Evolutionary conservation across 73 alveolate species (phyloP).

Genomic region (Uronychia setigera): DNA sequence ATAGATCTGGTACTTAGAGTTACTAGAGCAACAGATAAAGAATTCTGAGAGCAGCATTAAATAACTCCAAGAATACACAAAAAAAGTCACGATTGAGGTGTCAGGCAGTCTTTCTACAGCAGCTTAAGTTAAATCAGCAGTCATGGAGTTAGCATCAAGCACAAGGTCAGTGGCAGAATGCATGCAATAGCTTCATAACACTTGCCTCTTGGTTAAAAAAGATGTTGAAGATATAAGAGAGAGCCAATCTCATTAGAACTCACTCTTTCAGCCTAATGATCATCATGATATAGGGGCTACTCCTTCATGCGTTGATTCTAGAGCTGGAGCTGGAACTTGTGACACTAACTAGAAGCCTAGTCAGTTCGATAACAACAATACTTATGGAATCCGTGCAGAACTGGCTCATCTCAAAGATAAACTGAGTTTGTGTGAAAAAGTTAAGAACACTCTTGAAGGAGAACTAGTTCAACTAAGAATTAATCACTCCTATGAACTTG

Average conservation of each 20-base stretch:
- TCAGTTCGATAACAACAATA: too few relatives aligned
- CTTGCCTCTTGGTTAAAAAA: constrained; percentile 6
- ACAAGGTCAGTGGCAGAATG: constrained; percentile 57
- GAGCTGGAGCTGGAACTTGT: too few relatives aligned
- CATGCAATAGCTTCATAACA: constrained; percentile 9
- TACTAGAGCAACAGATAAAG: constrained; percentile 51
- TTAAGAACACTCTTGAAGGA: constrained; percentile 40
- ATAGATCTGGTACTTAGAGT: constrained; percentile 69
- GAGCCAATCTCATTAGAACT: background rate
- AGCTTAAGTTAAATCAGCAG: constrained; percentile 63
- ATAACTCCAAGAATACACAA: constrained; percentile 46
- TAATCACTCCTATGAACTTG: constrained; percentile 29
- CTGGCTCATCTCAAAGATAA: constrained; percentile 19
- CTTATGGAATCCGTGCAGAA: too few relatives aligned
- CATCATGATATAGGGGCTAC: background rate
- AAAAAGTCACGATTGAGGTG: constrained; percentile 45
- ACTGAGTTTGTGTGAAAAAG: constrained; percentile 24
- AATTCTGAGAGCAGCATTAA: constrained; percentile 28
- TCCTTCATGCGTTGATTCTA: background rate
- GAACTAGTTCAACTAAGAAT: constrained; percentile 45
- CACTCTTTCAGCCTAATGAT: background rate
- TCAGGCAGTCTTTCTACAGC: constrained; percentile 59
- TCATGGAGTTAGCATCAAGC: constrained; percentile 63
- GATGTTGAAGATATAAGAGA: constrained; percentile 29
- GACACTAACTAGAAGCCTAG: too few relatives aligned